phyloP scores from a whole-genome alignment of 495 filamentous ascomycete genomes.

The Aspergillus ellipticus region DNA sequence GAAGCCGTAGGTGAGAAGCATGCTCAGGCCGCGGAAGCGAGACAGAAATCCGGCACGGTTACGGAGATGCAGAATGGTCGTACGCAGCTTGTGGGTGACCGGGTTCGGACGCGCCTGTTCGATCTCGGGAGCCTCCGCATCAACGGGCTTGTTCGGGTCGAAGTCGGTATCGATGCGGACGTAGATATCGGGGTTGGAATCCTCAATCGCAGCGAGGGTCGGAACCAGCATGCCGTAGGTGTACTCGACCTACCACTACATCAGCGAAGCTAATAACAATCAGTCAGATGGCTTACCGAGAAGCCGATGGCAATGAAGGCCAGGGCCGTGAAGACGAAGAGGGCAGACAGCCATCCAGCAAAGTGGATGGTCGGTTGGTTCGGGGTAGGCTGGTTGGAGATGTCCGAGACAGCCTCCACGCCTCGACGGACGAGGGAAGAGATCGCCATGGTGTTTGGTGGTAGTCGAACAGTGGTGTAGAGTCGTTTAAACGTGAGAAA shows the following conservation, averaged over 20 bases:
- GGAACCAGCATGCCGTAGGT: constrained; percentile 56
- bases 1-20: constrained; percentile 30
- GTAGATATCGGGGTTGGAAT: constrained; percentile 55
- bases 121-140: constrained; percentile 31
- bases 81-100: constrained; percentile 56
- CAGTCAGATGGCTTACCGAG: constrained; percentile 14
- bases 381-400: constrained; percentile 8
- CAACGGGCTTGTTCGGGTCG: constrained; percentile 30
- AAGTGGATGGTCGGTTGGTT: constrained; percentile 14
- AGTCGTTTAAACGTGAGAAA: neutral
- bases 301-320: constrained; percentile 15
- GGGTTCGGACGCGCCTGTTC: constrained; percentile 35
- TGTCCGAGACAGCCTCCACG: constrained; percentile 20
- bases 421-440: constrained; percentile 27
- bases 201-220: constrained; percentile 60
- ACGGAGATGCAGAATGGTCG: constrained; percentile 55
- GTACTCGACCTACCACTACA: constrained; percentile 43
- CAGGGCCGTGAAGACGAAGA: constrained; percentile 19
- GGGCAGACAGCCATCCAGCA: constrained; percentile 18
- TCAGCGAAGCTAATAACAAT: neutral
- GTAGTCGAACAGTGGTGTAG: neutral
- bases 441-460: constrained; percentile 19
- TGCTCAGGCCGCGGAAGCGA: constrained; percentile 55
- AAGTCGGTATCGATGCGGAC: constrained; percentile 41
- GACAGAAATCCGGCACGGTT: constrained; percentile 50